A percentile compares a stretch with the other conserved stretches of the same genome.
phyloP scores from a whole-genome alignment of 2,329 filamentous ascomycete species.

The Juglanconis sp. region DNA sequence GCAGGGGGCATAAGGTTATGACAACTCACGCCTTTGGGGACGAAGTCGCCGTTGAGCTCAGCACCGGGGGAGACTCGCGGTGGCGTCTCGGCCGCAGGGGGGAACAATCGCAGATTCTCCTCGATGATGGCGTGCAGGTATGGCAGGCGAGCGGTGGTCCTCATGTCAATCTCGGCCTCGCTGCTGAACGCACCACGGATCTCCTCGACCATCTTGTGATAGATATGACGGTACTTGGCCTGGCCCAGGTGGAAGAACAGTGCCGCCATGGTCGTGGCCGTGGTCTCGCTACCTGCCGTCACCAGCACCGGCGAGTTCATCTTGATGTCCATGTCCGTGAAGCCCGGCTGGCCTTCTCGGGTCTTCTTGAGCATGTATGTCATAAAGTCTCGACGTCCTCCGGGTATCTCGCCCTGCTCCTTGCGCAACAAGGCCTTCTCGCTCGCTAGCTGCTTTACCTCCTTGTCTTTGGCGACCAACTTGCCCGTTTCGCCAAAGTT shows the following conservation, averaged over 20 bases:
- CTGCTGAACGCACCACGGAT: slow-evolving; percentile 25
- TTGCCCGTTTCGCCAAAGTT: not conserved
- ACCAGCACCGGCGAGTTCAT: slow-evolving; percentile 24
- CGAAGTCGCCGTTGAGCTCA: not conserved
- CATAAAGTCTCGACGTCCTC: slow-evolving; percentile 20
- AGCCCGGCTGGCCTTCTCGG: slow-evolving; percentile 8
- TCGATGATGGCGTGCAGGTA: slow-evolving; percentile 75
- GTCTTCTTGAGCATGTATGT: slow-evolving; percentile 15
- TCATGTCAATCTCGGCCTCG: slow-evolving; percentile 25
- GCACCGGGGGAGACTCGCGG: slow-evolving; percentile 3
- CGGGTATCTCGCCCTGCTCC: slow-evolving; percentile 6
- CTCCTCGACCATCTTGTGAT: slow-evolving; percentile 24
- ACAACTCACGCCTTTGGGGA: slow-evolving; percentile 10
- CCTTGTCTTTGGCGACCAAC: slow-evolving; percentile 1
- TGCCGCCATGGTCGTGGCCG: slow-evolving; percentile 37
- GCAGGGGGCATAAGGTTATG: not conserved
- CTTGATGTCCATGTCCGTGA: slow-evolving; percentile 7
- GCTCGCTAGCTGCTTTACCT: not conserved
- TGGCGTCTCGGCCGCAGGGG: slow-evolving; percentile 7
- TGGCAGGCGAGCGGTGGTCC: slow-evolving; percentile 42
- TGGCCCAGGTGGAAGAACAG: slow-evolving; percentile 26
- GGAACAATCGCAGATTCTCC: slow-evolving; percentile 67
- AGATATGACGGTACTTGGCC: slow-evolving; percentile 21
- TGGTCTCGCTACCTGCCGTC: slow-evolving; percentile 46
- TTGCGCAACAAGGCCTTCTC: slow-evolving; percentile 7